Base-by-base conservation (phyloP, 2,329 filamentous ascomycete species). In the Monosporascus sp. region DNA sequence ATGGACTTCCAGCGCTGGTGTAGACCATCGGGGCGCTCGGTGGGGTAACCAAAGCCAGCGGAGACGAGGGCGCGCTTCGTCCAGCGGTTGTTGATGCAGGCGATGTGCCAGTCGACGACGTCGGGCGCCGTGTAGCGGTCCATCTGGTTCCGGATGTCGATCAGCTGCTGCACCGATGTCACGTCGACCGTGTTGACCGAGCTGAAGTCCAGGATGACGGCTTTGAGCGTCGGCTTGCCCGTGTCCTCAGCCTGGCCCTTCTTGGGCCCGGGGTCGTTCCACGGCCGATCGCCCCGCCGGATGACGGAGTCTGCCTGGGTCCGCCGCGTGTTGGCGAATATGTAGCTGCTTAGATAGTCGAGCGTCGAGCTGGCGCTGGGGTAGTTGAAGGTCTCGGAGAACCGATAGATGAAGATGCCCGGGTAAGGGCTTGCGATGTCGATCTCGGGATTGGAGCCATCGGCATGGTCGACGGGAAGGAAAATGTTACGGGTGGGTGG, bases 381-480 rank as follows among this genome's bases (percentile, higher is more conserved):
- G 65, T 97, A 99, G 72, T 94, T 96, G 78, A 96, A 96, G 44
- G 92, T 90, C 73, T 97, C 93, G 0, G 88, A 85, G 71, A 96
- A 97, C 45, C 93, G 86, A 75, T 96, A 97, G 65, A 97, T 96
- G 72, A 97, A 96, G 60, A 99, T 81, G 50, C 94, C 94, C 0
- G 93, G 93, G 64, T 94, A 90, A 1, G 94, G 92, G 52, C 84
- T 84, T 57, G 89, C 79, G n/a, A 96, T 77, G 11, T 87, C 80
- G 47, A 97, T 79, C 26, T 87, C 79, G 0, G 93, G 93, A 69
- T 97, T 97, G 1, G 90, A 91, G 31, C 93, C 93, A 67, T 97
- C 93, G n/a, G 79, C 78, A 68, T 95, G 91, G 63, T 89, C 85
- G 54, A 97, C 78, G 0, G 94, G 94, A 20, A 97, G 73, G 78